Evolutionary conservation across 768 basidiomycete species (phyloP).

Genomic region (Rhodotorula diobovata): DNA sequence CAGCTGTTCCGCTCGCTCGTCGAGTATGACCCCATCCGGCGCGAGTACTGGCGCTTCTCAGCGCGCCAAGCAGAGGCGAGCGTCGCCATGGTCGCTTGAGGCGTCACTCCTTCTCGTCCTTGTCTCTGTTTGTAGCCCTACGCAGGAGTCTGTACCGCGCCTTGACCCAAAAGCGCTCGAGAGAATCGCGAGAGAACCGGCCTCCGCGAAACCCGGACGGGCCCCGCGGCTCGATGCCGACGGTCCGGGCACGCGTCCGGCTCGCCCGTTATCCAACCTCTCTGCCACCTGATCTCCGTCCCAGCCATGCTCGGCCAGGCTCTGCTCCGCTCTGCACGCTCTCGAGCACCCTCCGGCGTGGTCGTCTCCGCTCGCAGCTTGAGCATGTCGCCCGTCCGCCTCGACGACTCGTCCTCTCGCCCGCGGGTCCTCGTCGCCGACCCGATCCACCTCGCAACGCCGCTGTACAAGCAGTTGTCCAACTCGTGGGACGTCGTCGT

Average conservation of each 20-base stretch:
- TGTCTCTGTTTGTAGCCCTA: not conserved
- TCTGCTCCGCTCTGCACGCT: too few relatives aligned
- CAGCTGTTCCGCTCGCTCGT: conserved; percentile 18
- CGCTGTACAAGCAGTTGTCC: not conserved
- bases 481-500: not conserved
- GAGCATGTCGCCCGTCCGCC: not conserved
- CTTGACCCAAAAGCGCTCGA: too few relatives aligned
- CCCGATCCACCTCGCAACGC: conserved; percentile 23
- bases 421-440: conserved; percentile 43
- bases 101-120: not conserved
- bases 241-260: too few relatives aligned
- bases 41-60: conserved; percentile 45
- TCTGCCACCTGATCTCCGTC: too few relatives aligned
- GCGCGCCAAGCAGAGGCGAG: conserved; percentile 24
- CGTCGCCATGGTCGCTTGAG: not conserved
- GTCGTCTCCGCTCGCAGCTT: not conserved
- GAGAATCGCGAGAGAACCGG: too few relatives aligned
- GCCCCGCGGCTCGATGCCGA: too few relatives aligned
- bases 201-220: too few relatives aligned
- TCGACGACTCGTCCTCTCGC: not conserved
- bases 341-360: too few relatives aligned
- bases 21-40: conserved; percentile 45
- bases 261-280: too few relatives aligned
- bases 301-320: too few relatives aligned
- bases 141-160: too few relatives aligned